Percentiles rank a stretch among this genome's conserved stretches.
phyloP scores from a whole-genome alignment of 2,329 filamentous ascomycete species.

The Fusarium sp. region DNA sequence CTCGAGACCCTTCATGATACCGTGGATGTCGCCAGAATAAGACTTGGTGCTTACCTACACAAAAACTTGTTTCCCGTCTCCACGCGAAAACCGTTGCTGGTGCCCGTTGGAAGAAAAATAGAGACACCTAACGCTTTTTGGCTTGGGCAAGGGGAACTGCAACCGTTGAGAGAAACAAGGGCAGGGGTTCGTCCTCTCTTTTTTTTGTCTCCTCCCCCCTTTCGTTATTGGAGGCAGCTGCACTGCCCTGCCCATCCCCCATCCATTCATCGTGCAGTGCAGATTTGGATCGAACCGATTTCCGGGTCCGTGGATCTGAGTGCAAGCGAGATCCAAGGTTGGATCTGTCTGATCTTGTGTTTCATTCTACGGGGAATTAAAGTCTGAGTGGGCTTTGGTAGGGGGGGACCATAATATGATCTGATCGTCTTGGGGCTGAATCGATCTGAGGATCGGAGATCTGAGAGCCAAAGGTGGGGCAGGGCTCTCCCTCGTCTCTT shows the following conservation, averaged over 20 bases:
- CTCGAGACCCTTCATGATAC: not conserved
- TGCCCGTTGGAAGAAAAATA: not conserved
- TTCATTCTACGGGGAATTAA: not conserved
- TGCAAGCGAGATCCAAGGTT: not conserved
- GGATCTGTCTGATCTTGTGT: not conserved
- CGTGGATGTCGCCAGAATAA: not conserved
- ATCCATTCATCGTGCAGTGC: slow-evolving; percentile 10
- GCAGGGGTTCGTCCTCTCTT: slow-evolving; percentile 7
- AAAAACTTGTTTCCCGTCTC: not conserved
- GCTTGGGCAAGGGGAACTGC: not conserved
- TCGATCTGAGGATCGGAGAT: not conserved
- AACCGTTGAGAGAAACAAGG: slow-evolving; percentile 22
- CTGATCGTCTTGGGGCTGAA: not conserved
- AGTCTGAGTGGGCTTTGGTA: not conserved
- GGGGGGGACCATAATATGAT: not conserved
- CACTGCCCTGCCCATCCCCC: not conserved
- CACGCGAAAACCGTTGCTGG: not conserved
- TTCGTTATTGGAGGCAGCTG: not conserved
- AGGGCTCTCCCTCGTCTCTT: not conserved
- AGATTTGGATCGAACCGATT: slow-evolving; percentile 11
- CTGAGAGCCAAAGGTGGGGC: not conserved
- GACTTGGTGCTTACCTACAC: not conserved
- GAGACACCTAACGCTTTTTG: slow-evolving; percentile 9
- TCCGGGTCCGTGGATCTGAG: slow-evolving; percentile 17
- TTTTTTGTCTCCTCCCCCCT: not conserved